Percentiles rank a stretch among this genome's conserved stretches.
Evolutionary conservation across 2,329 filamentous ascomycete genomes (phyloP).

Genomic region (Ceratocystis albifundus): DNA sequence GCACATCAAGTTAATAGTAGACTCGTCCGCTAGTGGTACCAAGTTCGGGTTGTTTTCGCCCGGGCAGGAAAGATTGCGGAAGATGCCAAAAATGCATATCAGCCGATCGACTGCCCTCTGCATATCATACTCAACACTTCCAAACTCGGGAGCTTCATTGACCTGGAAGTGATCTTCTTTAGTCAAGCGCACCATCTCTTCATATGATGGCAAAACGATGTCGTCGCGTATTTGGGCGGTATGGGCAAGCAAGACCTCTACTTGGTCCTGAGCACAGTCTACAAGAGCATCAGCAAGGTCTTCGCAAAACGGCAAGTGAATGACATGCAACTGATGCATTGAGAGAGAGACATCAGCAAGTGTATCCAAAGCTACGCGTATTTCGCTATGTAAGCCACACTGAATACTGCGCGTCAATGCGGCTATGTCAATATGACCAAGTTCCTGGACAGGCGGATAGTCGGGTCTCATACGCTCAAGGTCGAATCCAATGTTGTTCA

Average conservation of each 20-base stretch:
- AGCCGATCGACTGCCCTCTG: slow-evolving; percentile 78
- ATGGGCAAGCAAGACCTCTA: slow-evolving; percentile 73
- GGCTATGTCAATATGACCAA: slow-evolving; percentile 82
- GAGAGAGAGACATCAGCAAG: slow-evolving; percentile 57
- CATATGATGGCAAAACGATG: slow-evolving; percentile 71
- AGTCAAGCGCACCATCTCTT: slow-evolving; percentile 73
- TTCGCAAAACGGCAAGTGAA: slow-evolving; percentile 63
- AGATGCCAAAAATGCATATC: slow-evolving; percentile 80
- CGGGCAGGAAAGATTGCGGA: slow-evolving; percentile 86
- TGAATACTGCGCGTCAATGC: slow-evolving; percentile 82
- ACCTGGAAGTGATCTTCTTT: slow-evolving; percentile 60
- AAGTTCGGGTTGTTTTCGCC: slow-evolving; percentile 54
- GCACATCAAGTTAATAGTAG: slow-evolving; percentile 72
- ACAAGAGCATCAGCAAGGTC: slow-evolving; percentile 79
- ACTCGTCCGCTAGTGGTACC: slow-evolving; percentile 57
- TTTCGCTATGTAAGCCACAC: slow-evolving; percentile 77
- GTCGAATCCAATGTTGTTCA: slow-evolving; percentile 53
- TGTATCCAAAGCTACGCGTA: slow-evolving; percentile 80
- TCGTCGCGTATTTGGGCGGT: slow-evolving; percentile 78
- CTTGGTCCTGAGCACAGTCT: slow-evolving; percentile 82
- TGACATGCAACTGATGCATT: slow-evolving; percentile 51
- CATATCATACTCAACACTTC: slow-evolving; percentile 65
- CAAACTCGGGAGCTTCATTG: slow-evolving; percentile 61
- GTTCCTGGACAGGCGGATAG: slow-evolving; percentile 60
- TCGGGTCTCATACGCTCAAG: slow-evolving; percentile 60